These are phyloP conservation scores for Ceratobasidium papillatum DNA, from an alignment of 1,284 basidiomycete genomes.

Conservation along the genomic window DNA sequence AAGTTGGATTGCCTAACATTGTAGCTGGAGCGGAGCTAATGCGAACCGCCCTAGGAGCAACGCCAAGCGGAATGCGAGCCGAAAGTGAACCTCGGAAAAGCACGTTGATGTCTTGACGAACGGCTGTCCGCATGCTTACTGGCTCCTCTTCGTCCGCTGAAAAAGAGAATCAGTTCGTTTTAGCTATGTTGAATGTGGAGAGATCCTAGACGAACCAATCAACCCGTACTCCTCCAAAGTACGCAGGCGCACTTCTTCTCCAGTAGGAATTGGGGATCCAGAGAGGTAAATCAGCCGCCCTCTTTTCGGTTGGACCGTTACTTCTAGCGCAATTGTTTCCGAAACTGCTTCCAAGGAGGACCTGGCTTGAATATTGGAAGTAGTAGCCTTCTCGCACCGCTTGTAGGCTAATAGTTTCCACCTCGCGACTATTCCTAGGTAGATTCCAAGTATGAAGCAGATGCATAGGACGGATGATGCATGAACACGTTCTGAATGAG, in stretches of 20 bases:
- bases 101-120: conserved; percentile 6
- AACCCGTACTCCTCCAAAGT: conserved; percentile 7
- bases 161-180: background rate
- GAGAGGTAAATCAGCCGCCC: background rate
- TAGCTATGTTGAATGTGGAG: background rate
- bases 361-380: background rate
- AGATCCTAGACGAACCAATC: background rate
- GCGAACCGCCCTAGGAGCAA: background rate
- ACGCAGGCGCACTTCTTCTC: background rate
- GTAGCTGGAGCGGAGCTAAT: background rate
- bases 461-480: background rate
- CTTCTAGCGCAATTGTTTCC: background rate
- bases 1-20: background rate
- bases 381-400: background rate
- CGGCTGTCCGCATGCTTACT: background rate
- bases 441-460: conserved; percentile 22
- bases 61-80: background rate
- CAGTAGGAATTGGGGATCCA: background rate
- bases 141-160: background rate
- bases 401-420: background rate
- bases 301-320: background rate
- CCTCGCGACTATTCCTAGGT: background rate
- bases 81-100: conserved; percentile 12
- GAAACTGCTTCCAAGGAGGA: background rate
- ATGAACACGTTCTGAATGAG: background rate